phyloP scores from a whole-genome alignment of 371 early-diverging fungal species.

The Mortierella sp. region DNA sequence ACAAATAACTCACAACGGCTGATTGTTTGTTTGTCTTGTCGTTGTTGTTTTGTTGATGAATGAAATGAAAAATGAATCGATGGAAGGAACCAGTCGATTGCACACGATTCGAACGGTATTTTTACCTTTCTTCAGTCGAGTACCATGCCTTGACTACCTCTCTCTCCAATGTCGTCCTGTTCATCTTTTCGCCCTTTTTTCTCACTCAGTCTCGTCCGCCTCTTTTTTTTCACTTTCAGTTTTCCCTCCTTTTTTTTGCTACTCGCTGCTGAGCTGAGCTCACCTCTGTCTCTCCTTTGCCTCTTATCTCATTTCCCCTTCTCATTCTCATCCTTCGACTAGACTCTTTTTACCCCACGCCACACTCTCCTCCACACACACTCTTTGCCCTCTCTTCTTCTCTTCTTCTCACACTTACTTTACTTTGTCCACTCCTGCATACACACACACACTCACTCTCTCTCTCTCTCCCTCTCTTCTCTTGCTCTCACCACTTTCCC shows the following conservation, averaged over 20 bases:
- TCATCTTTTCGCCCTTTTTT: background rate
- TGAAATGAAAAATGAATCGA: too few species aligned
- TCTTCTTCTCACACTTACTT: background rate
- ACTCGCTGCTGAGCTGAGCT: too few species aligned
- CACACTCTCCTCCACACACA: background rate
- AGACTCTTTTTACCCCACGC: constrained; percentile 10
- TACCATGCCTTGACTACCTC: background rate
- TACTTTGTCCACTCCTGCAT: background rate
- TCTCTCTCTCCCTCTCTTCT: too few species aligned
- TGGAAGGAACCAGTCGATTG: background rate
- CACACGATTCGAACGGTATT: background rate
- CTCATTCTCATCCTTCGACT: background rate
- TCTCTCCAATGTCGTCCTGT: background rate
- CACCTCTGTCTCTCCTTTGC: background rate
- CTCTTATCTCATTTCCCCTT: background rate
- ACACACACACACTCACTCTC: background rate
- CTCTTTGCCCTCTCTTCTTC: background rate
- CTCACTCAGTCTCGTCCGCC: background rate
- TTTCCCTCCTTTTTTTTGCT: background rate
- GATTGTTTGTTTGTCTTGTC: background rate
- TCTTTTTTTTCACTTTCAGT: background rate
- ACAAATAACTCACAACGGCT: too few species aligned
- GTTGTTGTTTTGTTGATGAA: background rate
- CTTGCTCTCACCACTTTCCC: too few species aligned
- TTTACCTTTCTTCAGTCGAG: background rate